These are phyloP conservation scores for Teratosphaeria pseudoeucalypti DNA, from an alignment of 2,329 filamentous ascomycete species.

Conservation along the genomic window DNA sequence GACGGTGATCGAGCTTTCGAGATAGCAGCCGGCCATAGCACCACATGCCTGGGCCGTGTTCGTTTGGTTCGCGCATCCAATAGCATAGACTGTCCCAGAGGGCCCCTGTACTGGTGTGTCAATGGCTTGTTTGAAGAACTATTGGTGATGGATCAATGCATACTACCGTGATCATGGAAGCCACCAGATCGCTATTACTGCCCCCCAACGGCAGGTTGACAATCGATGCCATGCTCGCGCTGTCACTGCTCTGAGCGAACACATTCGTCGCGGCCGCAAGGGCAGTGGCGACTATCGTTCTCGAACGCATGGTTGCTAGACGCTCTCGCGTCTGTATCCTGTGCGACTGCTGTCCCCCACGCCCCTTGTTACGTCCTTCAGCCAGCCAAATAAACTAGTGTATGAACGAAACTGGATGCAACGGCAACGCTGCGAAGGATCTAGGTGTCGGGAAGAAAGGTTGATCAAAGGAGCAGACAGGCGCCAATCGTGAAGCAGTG, in stretches of 20 bases:
- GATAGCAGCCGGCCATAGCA: constrained; percentile 9
- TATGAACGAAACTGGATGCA: not conserved
- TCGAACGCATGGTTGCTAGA: not conserved
- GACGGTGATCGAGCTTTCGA: constrained; percentile 18
- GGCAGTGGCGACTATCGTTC: not conserved
- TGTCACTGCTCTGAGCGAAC: not conserved
- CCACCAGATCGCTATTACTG: constrained; percentile 4
- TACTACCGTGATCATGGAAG: constrained; percentile 15
- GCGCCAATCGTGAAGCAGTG: not conserved
- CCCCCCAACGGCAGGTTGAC: constrained; percentile 8
- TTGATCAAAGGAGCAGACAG: not conserved
- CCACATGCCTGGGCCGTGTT: constrained; percentile 4
- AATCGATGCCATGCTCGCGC: constrained; percentile 3
- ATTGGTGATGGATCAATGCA: not conserved
- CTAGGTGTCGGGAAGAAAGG: not conserved
- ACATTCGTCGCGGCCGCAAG: not conserved
- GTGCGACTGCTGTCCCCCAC: too few relatives aligned
- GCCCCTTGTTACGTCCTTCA: not conserved
- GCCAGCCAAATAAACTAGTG: not conserved
- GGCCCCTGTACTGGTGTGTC: constrained; percentile 7
- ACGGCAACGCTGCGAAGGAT: not conserved
- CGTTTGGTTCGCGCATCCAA: constrained; percentile 12
- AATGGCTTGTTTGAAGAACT: not conserved
- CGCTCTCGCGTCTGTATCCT: not conserved
- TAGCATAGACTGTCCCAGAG: constrained; percentile 17